These are phyloP conservation scores for Sporisorium scitamineum DNA, from an alignment of 1,284 basidiomycete genomes.

Conservation along the genomic window DNA sequence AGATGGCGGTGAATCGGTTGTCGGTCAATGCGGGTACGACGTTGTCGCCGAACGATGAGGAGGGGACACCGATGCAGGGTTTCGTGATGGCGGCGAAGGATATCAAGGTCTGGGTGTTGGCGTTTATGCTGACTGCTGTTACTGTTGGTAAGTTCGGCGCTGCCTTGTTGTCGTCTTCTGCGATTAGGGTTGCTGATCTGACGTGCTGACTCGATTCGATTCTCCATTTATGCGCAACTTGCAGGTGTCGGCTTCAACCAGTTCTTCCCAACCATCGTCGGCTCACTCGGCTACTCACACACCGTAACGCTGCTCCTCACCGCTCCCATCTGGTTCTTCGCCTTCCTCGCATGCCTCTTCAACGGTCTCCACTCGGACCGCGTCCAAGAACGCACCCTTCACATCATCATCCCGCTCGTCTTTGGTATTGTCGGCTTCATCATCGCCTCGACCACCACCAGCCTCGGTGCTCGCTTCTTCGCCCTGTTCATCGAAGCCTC, in stretches of 20 bases:
- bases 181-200: neutral
- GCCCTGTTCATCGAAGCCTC: slow-evolving; percentile 54
- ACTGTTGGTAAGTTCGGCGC: slow-evolving; percentile 22
- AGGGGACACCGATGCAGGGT: slow-evolving; percentile 72
- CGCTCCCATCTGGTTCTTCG: slow-evolving; percentile 56
- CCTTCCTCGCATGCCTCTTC: slow-evolving; percentile 50
- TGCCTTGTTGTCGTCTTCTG: neutral
- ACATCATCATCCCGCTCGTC: slow-evolving; percentile 46
- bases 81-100: slow-evolving; percentile 51
- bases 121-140: slow-evolving; percentile 48
- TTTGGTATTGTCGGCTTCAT: slow-evolving; percentile 59
- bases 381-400: slow-evolving; percentile 42
- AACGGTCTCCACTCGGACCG: slow-evolving; percentile 60
- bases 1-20: slow-evolving; percentile 50
- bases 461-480: slow-evolving; percentile 49
- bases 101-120: slow-evolving; percentile 50
- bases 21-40: slow-evolving; percentile 76
- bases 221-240: neutral
- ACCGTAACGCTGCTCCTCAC: slow-evolving; percentile 56
- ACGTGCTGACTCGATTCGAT: neutral
- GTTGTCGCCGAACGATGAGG: slow-evolving; percentile 70
- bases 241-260: slow-evolving; percentile 37
- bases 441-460: slow-evolving; percentile 45
- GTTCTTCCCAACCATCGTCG: slow-evolving; percentile 68
- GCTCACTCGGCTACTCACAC: slow-evolving; percentile 48